Conservation (phyloP, 1,284 basidiomycete species). For the Cryptococcus sp. region DNA sequence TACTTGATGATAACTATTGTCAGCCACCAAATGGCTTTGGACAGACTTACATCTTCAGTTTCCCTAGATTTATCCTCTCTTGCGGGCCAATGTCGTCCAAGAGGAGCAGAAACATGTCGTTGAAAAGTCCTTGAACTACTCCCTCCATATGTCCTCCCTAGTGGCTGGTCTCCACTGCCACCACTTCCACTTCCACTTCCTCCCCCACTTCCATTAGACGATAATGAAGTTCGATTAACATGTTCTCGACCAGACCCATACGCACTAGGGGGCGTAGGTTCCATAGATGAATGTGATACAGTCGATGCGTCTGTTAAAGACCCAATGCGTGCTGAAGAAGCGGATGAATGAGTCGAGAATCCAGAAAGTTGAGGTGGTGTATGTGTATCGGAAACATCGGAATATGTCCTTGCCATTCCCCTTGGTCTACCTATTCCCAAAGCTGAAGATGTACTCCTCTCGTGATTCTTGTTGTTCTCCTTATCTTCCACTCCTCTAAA, state of each 20-base stretch:
- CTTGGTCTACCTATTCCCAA: not conserved
- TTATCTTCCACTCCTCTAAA: too few species aligned
- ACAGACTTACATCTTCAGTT: conserved; percentile 7
- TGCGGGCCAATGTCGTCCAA: conserved; percentile 9
- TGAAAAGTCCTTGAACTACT: conserved; percentile 14
- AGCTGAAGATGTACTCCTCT: not conserved
- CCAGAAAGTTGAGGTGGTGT: conserved; percentile 9
- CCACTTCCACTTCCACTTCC: conserved; percentile 1
- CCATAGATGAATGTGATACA: conserved; percentile 20
- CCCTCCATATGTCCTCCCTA: conserved; percentile 15
- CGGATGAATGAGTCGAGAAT: conserved; percentile 22
- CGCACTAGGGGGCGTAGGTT: conserved; percentile 23
- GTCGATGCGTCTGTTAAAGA: conserved; percentile 28
- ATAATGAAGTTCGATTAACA: conserved; percentile 5
- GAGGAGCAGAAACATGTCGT: conserved; percentile 34
- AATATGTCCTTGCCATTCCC: not conserved
- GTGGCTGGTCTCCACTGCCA: conserved; percentile 1
- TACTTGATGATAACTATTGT: conserved; percentile 11
- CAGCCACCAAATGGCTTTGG: not conserved
- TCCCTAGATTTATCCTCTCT: conserved; percentile 3
- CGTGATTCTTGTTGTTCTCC: too few species aligned
- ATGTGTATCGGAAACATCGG: not conserved
- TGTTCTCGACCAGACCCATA: not conserved
- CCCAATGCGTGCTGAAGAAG: conserved; percentile 26
- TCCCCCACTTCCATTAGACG: conserved; percentile 2